A percentile compares a stretch with the other conserved stretches of the same genome.
phyloP scores from a whole-genome alignment of 2,329 filamentous ascomycete genomes.

The Penicillium griseofulvum region DNA sequence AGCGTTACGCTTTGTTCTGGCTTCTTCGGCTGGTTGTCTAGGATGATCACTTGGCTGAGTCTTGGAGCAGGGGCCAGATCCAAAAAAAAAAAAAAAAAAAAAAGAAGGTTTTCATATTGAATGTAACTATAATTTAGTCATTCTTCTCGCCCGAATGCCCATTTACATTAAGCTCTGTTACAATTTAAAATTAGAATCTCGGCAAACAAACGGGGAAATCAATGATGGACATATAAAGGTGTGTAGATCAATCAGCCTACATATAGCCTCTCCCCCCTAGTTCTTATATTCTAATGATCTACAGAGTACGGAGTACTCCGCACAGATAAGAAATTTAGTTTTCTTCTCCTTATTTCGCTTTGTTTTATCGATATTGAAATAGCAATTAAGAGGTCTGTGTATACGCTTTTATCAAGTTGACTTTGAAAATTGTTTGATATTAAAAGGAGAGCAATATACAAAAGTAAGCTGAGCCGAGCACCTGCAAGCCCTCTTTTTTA shows the following conservation, averaged over 20 bases:
- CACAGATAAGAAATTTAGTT: not conserved
- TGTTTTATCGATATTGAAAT: not conserved
- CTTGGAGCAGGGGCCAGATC: not conserved
- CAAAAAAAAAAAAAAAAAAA: no score
- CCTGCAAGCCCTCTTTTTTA: constrained; percentile 1
- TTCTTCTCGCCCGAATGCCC: not conserved
- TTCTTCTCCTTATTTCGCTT: not conserved
- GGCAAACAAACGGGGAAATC: not conserved
- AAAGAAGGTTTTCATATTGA: no score
- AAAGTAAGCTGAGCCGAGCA: not conserved
- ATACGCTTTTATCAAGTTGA: not conserved
- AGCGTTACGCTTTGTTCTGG: not conserved
- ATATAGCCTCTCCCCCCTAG: not conserved
- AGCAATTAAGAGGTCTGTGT: not conserved
- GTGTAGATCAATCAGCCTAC: not conserved
- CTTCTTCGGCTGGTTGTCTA: not conserved
- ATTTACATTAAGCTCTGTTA: not conserved
- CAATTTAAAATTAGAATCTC: not conserved
- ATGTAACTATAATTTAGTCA: not conserved
- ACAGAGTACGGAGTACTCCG: not conserved
- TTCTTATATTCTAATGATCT: not conserved
- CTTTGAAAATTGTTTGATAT: not conserved
- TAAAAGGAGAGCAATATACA: not conserved
- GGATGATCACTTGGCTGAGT: constrained; percentile 2
- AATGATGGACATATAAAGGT: not conserved